Evolutionary conservation across 2,329 filamentous ascomycete species (phyloP).

Genomic region (Aspergillus hiratsukae): DNA sequence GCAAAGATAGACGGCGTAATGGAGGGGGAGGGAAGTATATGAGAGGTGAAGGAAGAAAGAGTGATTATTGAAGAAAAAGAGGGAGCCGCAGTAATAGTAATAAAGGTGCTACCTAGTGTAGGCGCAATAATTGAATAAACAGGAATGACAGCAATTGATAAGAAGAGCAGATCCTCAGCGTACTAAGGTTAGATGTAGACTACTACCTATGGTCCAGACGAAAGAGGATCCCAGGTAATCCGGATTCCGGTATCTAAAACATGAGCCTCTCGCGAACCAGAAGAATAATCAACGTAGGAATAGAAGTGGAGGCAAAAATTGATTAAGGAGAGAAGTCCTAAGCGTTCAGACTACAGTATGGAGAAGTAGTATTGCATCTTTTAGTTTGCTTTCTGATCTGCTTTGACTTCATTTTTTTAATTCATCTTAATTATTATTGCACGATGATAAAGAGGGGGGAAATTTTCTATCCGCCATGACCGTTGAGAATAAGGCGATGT

Average conservation of each 20-base stretch:
- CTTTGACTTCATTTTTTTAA: not conserved
- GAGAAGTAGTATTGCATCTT: not conserved
- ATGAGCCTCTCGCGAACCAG: conserved; percentile 2
- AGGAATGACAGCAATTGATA: conserved; percentile 7
- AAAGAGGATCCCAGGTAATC: not conserved
- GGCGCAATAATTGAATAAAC: conserved; percentile 7
- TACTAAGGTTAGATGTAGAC: conserved; percentile 9
- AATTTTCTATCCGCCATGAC: not conserved
- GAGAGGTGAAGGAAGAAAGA: conserved; percentile 4
- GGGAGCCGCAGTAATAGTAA: conserved; percentile 4
- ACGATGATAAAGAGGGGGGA: not conserved
- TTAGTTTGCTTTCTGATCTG: conserved; percentile 1
- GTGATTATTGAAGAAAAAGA: conserved; percentile 5
- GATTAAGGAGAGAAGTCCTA: conserved; percentile 5
- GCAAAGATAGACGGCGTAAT: not conserved
- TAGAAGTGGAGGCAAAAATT: not conserved
- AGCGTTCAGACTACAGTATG: conserved; percentile 4
- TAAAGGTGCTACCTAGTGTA: conserved; percentile 3
- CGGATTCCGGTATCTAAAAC: not conserved
- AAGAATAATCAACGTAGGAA: not conserved
- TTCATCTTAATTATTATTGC: not conserved
- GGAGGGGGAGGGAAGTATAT: conserved; percentile 8
- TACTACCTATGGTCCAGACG: not conserved
- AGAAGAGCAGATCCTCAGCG: conserved; percentile 9
- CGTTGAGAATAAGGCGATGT: not conserved